Evolutionary conservation across 176 grass and related monocot species (phyloP).

Genomic region (Echinochloa phyllopogon): DNA sequence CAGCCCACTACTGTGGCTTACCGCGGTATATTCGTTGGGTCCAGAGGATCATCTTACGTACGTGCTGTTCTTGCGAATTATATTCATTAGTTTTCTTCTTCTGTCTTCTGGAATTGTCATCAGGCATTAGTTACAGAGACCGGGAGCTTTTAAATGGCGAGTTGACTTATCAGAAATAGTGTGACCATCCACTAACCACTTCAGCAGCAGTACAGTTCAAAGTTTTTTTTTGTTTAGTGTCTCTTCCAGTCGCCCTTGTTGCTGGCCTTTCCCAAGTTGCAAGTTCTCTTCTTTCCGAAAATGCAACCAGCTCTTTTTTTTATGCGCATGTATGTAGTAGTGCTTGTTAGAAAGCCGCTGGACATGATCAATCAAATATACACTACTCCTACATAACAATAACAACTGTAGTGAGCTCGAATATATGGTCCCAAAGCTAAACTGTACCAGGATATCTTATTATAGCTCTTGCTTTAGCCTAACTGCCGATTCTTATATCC

Average conservation of each 20-base stretch:
- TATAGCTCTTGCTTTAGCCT: neutral
- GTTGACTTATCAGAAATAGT: slow-evolving; percentile 57
- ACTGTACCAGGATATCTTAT: neutral
- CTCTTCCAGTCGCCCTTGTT: neutral
- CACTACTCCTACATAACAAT: too few species aligned
- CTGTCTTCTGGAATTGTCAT: slow-evolving; percentile 24
- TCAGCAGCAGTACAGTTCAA: neutral
- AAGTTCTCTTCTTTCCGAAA: neutral
- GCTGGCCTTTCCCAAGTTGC: neutral
- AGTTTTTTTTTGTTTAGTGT: neutral
- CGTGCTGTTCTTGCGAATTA: too few species aligned
- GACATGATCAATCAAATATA: too few species aligned
- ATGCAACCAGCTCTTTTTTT: neutral
- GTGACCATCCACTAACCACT: slow-evolving; percentile 13
- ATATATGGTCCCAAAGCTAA: neutral
- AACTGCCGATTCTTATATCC: too few species aligned
- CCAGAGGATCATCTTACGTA: slow-evolving; percentile 7
- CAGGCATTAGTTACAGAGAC: slow-evolving; percentile 26
- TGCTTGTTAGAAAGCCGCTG: neutral
- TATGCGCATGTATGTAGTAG: neutral
- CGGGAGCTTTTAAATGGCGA: slow-evolving; percentile 20
- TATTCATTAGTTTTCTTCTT: too few species aligned
- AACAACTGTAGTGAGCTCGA: too few species aligned
- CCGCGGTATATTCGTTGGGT: slow-evolving; percentile 28
- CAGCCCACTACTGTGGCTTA: too few species aligned